A percentile compares a stretch with the other conserved stretches of the same genome.
These are phyloP conservation scores for Suillus bovinus DNA, from an alignment of 768 basidiomycete genomes.

Conservation along the genomic window DNA sequence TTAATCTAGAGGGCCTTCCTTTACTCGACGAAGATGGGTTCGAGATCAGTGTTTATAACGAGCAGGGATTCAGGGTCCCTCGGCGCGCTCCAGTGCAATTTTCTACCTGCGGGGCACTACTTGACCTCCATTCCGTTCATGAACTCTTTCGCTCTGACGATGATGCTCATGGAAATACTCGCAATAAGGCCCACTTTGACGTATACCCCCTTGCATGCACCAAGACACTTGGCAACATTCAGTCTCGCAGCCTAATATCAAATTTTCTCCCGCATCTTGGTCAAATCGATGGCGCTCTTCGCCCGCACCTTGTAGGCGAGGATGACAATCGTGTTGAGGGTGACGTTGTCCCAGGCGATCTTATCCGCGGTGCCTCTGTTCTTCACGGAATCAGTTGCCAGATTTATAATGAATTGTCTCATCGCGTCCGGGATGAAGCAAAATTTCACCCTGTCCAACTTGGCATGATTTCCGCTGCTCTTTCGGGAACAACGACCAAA, in stretches of 20 bases:
- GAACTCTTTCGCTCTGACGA: neutral
- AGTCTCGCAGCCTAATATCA: neutral
- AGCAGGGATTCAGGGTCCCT: neutral
- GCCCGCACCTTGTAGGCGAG: neutral
- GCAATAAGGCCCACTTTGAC: neutral
- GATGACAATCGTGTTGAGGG: no score
- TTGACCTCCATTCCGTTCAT: neutral
- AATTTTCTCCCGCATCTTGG: neutral
- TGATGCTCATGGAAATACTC: neutral
- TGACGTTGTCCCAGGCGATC: no score
- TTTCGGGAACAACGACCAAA: neutral
- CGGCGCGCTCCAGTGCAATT: neutral
- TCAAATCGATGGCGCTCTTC: neutral
- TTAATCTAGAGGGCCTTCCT: neutral
- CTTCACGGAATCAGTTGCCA: neutral
- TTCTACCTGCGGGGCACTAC: neutral
- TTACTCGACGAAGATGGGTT: neutral
- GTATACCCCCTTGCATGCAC: neutral
- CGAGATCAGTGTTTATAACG: neutral
- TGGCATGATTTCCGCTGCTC: neutral
- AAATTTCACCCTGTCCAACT: neutral
- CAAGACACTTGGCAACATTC: neutral
- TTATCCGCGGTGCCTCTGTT: neutral
- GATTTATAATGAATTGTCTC: neutral
- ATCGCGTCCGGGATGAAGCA: neutral